phyloP scores from a whole-genome alignment of 1,139 yeast genomes.

The Kodamaea plutei region DNA sequence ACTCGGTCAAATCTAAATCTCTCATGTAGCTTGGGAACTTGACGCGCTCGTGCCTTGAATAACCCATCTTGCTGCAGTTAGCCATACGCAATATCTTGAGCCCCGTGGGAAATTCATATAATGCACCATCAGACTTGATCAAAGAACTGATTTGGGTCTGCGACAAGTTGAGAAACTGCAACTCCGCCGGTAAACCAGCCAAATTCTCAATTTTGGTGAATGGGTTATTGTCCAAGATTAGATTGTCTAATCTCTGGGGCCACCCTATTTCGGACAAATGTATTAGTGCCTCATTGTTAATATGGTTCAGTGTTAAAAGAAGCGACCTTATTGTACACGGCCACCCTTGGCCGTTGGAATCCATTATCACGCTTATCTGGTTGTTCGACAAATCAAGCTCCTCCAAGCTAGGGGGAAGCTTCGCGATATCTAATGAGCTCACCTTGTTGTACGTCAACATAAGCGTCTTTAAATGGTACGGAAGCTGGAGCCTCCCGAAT shows the following conservation, averaged over 20 bases:
- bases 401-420: conserved; percentile 24
- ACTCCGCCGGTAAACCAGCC: conserved; percentile 21
- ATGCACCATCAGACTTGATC: conserved; percentile 2
- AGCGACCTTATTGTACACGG: conserved; percentile 24
- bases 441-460: conserved; percentile 34
- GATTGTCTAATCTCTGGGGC: conserved; percentile 22
- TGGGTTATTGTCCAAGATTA: conserved; percentile 25
- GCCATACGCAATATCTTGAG: conserved; percentile 15
- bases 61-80: conserved; percentile 13
- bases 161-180: conserved; percentile 21
- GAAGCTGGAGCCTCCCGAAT: conserved; percentile 16
- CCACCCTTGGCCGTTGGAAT: conserved; percentile 22
- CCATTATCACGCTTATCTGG: conserved; percentile 12
- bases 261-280: conserved; percentile 18
- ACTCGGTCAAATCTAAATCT: conserved; percentile 20
- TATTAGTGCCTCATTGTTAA: conserved; percentile 18
- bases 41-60: conserved; percentile 11
- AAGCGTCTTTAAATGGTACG: conserved; percentile 23
- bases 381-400: conserved; percentile 29
- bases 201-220: conserved; percentile 18
- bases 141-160: conserved; percentile 10
- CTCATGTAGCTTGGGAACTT: conserved; percentile 17
- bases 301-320: conserved; percentile 22
- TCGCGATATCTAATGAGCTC: conserved; percentile 17
- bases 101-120: conserved; percentile 13